Evolutionary conservation across 164 flowering plant genomes (phyloP), one percentile per base, ranked within the genome.

Genomic region (Cinnamomum micranthum): DNA sequence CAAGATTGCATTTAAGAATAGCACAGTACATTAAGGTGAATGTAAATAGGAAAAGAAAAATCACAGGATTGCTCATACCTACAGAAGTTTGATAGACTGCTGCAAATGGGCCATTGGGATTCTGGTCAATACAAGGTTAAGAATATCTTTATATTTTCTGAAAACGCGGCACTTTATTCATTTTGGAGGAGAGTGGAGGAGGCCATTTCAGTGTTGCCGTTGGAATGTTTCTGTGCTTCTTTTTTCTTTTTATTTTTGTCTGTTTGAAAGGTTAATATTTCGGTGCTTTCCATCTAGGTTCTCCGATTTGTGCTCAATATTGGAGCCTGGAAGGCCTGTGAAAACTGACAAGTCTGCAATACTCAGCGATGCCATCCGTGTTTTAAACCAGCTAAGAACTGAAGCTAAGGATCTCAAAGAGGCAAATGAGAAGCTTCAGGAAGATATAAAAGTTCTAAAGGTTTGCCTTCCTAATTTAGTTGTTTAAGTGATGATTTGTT

Each of bases 391-490:
- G 65, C 86, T 87, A 19, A 82, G 75, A 65, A 71, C 50, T 78
- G 90, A 89, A 74, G 77, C 87, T 74, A 80, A 78, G 69, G 86
- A 87, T 69, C 88, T 87, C 31, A 77, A 87, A 79, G 86, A 83
- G 73, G 74, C 84, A 62, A 89, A 84, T 77, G 85, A 84, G 73
- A 85, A 70, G 75, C 81, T 89, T 33, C 80, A 68, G 62, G 87
- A 87, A 47, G 85, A 84, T 68, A 82, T 89, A 58, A 85, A 82
- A 74, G 78, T 70, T 71, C 80, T 89, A 35, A 89, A 87, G 90
- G 90, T 79, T 25, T 51, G 64, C 31, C 2, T 24, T 14, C 28
- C n/a, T 9, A 11, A 60, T n/a, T 60, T 20, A 60, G 64, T 60
- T 19, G n/a, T 19, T 60, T 12, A 51, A 25, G 2, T 71, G 65